Base-by-base conservation (phyloP, 1,139 yeast species). In the Magnusiomyces suaveolens region DNA sequence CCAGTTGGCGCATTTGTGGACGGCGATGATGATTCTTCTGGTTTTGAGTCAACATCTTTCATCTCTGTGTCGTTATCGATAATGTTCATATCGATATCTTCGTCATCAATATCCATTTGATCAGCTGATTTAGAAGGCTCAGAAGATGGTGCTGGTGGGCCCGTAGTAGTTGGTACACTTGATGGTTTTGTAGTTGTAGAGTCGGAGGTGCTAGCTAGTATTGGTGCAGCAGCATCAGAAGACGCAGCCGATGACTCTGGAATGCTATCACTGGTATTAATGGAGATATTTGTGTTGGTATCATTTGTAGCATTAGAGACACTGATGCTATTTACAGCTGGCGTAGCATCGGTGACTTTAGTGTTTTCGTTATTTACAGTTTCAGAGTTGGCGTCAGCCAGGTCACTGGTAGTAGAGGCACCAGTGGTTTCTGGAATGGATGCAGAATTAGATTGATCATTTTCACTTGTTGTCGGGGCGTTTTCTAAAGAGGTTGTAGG, bases 91-190 rank as follows among this genome's bases (percentile, higher is more conserved):
- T 50, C 52, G 20, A 50, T 43, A 20, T 41, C 52, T 2, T 43
- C 52, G 18, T 43, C 52, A 23, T 43, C 52, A 26, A 50, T 50
- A 2, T 50, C 46, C n/a, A 43, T 33, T 20, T 50, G 32, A n/a
- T 50, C 52, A 8, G 39, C 18, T 1, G 52, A 43, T 12, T 50
- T 33, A 10, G 47, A 43, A 16, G 36, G 16, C 8, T 23, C 44
- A 23, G 21, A 3, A 12, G 21, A 33, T 8, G 24, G 39, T 18
- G 44, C 18, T 20, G 47, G 41, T 8, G 41, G 18, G 41, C 12
- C 33, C 12, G 33, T 6, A 29, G 33, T 2, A 23, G 14, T 33
- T 2, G 43, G 18, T n/a, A 21, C 23, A 16, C 20, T 20, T 23
- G 43, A 4, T 33, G 26, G 24, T 2, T 24, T 8, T 26, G 21